A percentile compares a stretch with the other conserved stretches of the same genome.
These are phyloP conservation scores for Scutellaria minor DNA, from an alignment of 257 asterid species.

Conservation along the genomic window DNA sequence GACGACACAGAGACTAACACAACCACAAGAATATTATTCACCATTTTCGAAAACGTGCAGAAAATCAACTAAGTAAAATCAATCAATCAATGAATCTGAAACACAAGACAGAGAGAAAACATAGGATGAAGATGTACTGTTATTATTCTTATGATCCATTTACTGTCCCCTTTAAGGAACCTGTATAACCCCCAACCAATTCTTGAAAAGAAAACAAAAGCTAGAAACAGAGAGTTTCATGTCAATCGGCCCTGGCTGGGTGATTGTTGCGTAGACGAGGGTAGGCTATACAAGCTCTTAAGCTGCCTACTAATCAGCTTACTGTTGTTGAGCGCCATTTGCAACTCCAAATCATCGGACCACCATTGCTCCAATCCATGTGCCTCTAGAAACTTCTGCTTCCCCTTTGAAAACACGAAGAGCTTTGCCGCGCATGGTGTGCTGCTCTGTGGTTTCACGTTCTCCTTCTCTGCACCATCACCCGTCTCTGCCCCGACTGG, in stretches of 20 bases:
- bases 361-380: conserved; percentile 99
- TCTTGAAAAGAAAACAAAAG: conserved; percentile 14
- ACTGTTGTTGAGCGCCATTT: conserved; percentile 73
- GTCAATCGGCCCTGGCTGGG: conserved; percentile 43
- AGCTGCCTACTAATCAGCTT: conserved; percentile 91
- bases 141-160: background rate
- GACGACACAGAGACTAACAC: too few species aligned
- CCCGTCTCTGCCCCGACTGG: conserved; percentile 46
- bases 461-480: conserved; percentile 64
- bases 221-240: background rate
- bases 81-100: too few species aligned
- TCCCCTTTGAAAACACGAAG: conserved; percentile 81
- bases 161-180: conserved; percentile 27
- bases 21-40: too few species aligned
- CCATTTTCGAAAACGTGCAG: too few species aligned
- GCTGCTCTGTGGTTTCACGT: conserved; percentile 47
- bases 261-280: conserved; percentile 53
- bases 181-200: conserved; percentile 1
- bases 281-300: conserved; percentile 72
- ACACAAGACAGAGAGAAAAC: background rate
- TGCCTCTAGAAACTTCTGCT: conserved; percentile 94
- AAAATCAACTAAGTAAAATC: too few species aligned
- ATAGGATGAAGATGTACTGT: background rate
- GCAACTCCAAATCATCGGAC: conserved; percentile 89
- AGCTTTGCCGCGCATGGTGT: conserved; percentile 66